Percentiles rank a stretch among this genome's conserved stretches.
These are phyloP conservation scores for Trichoderma aggressivum DNA, from an alignment of 2,329 filamentous ascomycete species.

Conservation along the genomic window DNA sequence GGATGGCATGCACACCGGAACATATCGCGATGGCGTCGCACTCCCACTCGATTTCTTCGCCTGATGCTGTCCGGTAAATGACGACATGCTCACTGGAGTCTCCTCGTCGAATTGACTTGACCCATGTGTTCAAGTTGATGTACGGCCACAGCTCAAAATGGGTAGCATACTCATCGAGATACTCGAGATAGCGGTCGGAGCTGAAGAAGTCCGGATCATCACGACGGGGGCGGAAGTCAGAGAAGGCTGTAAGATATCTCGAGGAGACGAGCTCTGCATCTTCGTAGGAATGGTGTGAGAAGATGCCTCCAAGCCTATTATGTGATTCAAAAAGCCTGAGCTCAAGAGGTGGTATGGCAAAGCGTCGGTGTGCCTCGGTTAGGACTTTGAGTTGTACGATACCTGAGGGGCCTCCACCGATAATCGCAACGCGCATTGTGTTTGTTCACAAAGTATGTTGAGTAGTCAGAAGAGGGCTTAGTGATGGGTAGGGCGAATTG, in stretches of 20 bases:
- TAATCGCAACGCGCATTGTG: conserved; percentile 36
- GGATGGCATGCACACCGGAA: conserved; percentile 40
- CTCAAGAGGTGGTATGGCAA: conserved; percentile 36
- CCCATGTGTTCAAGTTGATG: conserved; percentile 33
- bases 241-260: conserved; percentile 45
- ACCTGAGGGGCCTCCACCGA: conserved; percentile 40
- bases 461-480: neutral
- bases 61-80: conserved; percentile 20
- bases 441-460: neutral
- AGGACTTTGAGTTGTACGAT: conserved; percentile 40
- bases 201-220: conserved; percentile 42
- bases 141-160: conserved; percentile 37
- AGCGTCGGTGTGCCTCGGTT: conserved; percentile 32
- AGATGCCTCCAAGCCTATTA: conserved; percentile 41
- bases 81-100: conserved; percentile 26
- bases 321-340: conserved; percentile 43
- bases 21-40: conserved; percentile 45
- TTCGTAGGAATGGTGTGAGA: conserved; percentile 41
- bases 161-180: conserved; percentile 39
- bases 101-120: conserved; percentile 27
- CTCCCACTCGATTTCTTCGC: conserved; percentile 27
- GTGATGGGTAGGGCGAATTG: neutral
- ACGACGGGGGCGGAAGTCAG: conserved; percentile 39
- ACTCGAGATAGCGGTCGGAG: conserved; percentile 36
- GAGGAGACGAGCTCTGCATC: conserved; percentile 42